Base-by-base conservation (phyloP, 306 rosid genomes). In the Lagenaria siceraria region DNA sequence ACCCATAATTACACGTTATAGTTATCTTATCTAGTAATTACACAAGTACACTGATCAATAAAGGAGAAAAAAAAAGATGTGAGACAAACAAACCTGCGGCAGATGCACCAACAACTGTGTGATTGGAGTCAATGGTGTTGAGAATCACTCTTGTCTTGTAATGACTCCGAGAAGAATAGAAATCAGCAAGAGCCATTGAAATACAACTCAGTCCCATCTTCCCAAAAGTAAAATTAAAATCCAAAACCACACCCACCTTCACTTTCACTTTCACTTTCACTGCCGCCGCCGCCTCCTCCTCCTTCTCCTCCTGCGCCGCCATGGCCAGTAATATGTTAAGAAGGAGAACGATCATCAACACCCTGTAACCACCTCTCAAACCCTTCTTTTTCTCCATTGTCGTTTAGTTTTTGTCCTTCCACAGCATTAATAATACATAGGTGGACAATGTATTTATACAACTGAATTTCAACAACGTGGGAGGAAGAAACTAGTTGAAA, bases 171-270 rank as follows among this genome's bases (percentile, higher is more conserved):
- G 54, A 75, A 75, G 51, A 49, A 35, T 75, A 75, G 78, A 75
- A 75, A 27, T 75, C 78, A 22, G 78, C 40, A 0, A 75, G 53
- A 53, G 78, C 78, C 78, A 75, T 75, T 24, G 64, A 29, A 75
- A 54, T 21, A 19, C 66, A 75, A 24, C 15, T 35, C 36, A 54
- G 3, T 10, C 78, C 68, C 53, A 56, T 58, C 54, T 14, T 21
- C 35, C 78, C 66, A 13, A 40, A 10, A 66, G 0, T 3, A 7
- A 8, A 19, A 51, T 58, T 35, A 4, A 75, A 54, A 55, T 56
- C 12, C 40, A 75, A 38, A 29, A 75, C 65, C 36, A 56, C 68
- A 2, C 78, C 78, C 36, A 75, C 78, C 51, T 75, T 55, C 66
- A 75, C 78, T 7, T 51, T 43, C 35, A 46, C 52, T 19, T 75